Evolutionary conservation across 1,284 basidiomycete genomes (phyloP), one percentile per base, ranked within the genome.

Genomic region (Veloboletus limbatus): DNA sequence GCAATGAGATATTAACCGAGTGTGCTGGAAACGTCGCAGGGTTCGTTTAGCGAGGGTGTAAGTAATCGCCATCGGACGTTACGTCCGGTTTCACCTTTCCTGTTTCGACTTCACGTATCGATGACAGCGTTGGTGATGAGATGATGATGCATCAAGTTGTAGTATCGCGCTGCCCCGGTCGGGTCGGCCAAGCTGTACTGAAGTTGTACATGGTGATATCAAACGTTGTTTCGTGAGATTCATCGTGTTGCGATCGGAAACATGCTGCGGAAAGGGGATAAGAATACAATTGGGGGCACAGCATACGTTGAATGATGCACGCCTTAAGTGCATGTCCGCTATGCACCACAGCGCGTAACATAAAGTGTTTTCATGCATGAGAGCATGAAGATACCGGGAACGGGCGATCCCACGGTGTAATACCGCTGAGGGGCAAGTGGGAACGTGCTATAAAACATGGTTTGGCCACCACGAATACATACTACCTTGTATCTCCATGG

Each of bases 371-470:
- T 39, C 45, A 45, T 44, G 42, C 16, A 43, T 30, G 31, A 31
- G 30, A 36, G 33, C 27, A 47, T 40, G 41, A 39, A 51, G 43
- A 63, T 52, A 48, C 39, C 42, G 18, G 47, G 28, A 32, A 45
- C 10, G 10, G 36, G n/a, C 21, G 40, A 52, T 46, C 51, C 53
- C 46, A 49, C 45, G 49, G 53, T 34, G 49, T 67, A 63, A 59
- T 58, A 48, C 54, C 54, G 56, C 51, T 60, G 58, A 59, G 62
- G 60, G 60, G 58, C 62, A 49, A n/a, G 48, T 59, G 43, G 56
- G 44, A 43, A 55, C 48, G 40, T 48, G 44, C 50, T 43, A 50
- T 40, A 43, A 51, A 53, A 37, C n/a, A 40, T 41, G 38, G 28
- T 52, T 26, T 51, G 41, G 22, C 32, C 43, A 35, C 27, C 38